Evolutionary conservation across 2,329 filamentous ascomycete genomes (phyloP).

Genomic region (Grosmannia serpens): DNA sequence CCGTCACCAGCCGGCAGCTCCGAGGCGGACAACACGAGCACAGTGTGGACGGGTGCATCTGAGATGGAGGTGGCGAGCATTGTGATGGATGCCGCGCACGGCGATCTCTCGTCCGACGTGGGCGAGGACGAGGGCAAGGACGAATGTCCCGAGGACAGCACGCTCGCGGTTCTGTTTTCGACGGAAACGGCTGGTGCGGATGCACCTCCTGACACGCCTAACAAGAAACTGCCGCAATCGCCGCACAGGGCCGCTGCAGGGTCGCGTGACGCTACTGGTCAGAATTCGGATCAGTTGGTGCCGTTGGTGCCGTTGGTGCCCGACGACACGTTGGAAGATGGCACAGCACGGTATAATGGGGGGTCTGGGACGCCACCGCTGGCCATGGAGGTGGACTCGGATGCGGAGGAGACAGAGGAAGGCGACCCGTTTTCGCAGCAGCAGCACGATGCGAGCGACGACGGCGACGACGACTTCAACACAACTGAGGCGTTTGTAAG

Average conservation of each 20-base stretch:
- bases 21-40: too few relatives aligned
- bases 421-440: not conserved
- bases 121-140: too few relatives aligned
- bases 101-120: too few relatives aligned
- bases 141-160: not conserved
- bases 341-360: not conserved
- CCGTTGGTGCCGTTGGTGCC: not conserved
- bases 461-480: not conserved
- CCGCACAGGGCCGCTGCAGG: not conserved
- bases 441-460: not conserved
- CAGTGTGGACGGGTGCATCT: too few relatives aligned
- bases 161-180: not conserved
- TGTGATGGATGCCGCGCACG: too few relatives aligned
- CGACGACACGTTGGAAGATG: not conserved
- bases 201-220: not conserved
- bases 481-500: not conserved
- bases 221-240: not conserved
- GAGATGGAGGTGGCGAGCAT: too few relatives aligned
- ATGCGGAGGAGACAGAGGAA: not conserved
- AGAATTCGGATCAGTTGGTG: not conserved
- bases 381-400: not conserved
- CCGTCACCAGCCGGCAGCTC: not conserved
- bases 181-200: not conserved
- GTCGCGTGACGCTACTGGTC: not conserved
- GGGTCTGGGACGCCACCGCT: not conserved